phyloP scores from a whole-genome alignment of 106 monocot species.

The Phalaenopsis equestris region DNA sequence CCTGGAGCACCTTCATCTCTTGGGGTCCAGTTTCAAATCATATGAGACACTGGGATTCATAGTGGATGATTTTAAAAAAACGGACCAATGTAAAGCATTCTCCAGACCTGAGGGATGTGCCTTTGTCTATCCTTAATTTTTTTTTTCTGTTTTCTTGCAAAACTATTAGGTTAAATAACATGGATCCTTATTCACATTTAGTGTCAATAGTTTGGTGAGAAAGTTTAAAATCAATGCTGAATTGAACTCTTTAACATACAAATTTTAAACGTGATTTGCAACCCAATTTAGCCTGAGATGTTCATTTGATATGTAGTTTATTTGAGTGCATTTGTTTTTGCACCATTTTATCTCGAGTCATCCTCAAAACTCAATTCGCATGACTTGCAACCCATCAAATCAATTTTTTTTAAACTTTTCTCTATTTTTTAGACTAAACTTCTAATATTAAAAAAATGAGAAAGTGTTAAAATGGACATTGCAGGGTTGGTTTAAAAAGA shows the following conservation, averaged over 20 bases:
- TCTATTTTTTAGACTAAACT: not conserved
- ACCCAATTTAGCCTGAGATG: not conserved
- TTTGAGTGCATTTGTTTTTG: not conserved
- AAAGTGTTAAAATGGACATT: conserved; percentile 8
- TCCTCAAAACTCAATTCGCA: not conserved
- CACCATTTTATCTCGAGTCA: not conserved
- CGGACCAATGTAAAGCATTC: not conserved
- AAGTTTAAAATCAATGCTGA: not conserved
- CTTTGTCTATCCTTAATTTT: not conserved
- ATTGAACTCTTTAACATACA: not conserved
- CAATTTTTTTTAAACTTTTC: not conserved
- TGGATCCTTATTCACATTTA: no score
- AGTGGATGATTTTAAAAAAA: not conserved
- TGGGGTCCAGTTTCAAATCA: no score
- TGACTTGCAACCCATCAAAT: not conserved
- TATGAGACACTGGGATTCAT: no score
- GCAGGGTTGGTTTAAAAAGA: conserved; percentile 41
- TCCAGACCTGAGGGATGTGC: not conserved
- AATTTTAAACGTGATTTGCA: not conserved
- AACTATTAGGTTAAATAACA: not conserved
- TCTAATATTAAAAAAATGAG: not conserved
- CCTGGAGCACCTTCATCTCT: no score
- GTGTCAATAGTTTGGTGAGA: not conserved
- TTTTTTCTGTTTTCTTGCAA: not conserved
- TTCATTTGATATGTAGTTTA: no score